Base-by-base conservation (phyloP, 352 stramenopile species). In the Discostella stelligera region DNA sequence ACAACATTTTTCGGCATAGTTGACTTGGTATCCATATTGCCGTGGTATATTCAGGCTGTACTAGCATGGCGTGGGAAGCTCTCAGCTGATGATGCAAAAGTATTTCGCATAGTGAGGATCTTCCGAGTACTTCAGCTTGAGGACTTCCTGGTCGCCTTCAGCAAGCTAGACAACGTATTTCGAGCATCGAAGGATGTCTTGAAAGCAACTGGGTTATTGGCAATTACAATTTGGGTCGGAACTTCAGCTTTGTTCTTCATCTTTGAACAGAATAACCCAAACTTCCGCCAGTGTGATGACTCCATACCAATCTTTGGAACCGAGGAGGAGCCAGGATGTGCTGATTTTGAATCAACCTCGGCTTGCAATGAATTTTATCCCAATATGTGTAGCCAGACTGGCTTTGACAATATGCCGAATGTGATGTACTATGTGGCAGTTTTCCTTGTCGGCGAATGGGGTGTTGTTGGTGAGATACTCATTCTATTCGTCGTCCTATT, bases 151-250 rank as follows among this genome's bases (percentile, higher is more conserved):
- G 71, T 80, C 21, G 87, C 87, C 16, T 92, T 92, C 67, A 89
- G 81, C 55, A 91, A 90, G 56, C 78, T 92, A 7, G 87, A 92
- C 71, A 92, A 92, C 74, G 87, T 92, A 5, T 92, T 89, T 37
- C 71, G 87, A 41, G 87, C 87, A 11, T 89, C 82, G 11, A 90
- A 88, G 48, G 81, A 89, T 74, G 73, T 92, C 16, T 75, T 92
- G 6, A 91, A 91, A 66, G 85, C 84, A 14, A 90, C 84, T 27
- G 78, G 80, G 9, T 68, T 92, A 25, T 81, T 92, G 75, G 87
- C 87, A 37, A 59, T 91, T 11, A 90, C 91, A 30, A 89, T 92
- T 66, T 92, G 87, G 87, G 70, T 92, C n/a, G 87, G 87, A 70
- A 87, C 77, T 39, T 80, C 65, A 56, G 85, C 87, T 25, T 53